A percentile compares a stretch with the other conserved stretches of the same genome.
These are phyloP conservation scores for Cutaneotrichosporon daszewskae DNA, from an alignment of 1,284 basidiomycete genomes.

Conservation along the genomic window DNA sequence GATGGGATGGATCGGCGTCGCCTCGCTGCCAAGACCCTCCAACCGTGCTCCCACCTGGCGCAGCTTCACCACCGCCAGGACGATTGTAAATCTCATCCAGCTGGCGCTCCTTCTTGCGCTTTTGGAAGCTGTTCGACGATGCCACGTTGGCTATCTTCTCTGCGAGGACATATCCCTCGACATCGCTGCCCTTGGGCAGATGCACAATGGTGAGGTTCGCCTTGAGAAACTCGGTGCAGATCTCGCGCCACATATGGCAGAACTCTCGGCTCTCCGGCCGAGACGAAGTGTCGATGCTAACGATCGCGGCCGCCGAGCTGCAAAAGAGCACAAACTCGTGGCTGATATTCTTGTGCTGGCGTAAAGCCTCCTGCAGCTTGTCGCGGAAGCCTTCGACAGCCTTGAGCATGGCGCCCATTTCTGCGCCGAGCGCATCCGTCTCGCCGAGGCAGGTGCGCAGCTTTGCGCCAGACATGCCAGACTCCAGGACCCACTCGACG, in stretches of 20 bases:
- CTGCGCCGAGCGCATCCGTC: constrained; percentile 41
- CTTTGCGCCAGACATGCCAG: constrained; percentile 36
- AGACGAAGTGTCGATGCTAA: constrained; percentile 41
- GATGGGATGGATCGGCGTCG: constrained; percentile 37
- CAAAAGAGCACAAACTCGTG: constrained; percentile 44
- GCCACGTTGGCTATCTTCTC: constrained; percentile 44
- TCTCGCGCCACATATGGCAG: constrained; percentile 35
- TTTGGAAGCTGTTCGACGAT: constrained; percentile 39
- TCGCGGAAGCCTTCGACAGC: constrained; percentile 44
- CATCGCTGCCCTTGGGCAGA: constrained; percentile 35
- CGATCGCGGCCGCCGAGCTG: constrained; percentile 44
- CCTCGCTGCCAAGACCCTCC: constrained; percentile 43
- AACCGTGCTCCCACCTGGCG: constrained; percentile 29
- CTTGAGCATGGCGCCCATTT: constrained; percentile 43
- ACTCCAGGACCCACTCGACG: constrained; percentile 41
- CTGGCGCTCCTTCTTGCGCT: constrained; percentile 34
- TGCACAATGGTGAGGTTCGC: constrained; percentile 43
- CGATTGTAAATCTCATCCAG: constrained; percentile 31
- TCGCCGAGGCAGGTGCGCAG: constrained; percentile 35
- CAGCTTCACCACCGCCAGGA: constrained; percentile 33
- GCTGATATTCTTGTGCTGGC: constrained; percentile 29
- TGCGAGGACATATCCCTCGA: constrained; percentile 42
- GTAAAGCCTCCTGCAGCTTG: constrained; percentile 32
- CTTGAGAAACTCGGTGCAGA: constrained; percentile 36
- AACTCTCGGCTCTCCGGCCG: constrained; percentile 39